phyloP scores from a whole-genome alignment of 2,329 filamentous ascomycete species.

The Aspergillus carbonarius region DNA sequence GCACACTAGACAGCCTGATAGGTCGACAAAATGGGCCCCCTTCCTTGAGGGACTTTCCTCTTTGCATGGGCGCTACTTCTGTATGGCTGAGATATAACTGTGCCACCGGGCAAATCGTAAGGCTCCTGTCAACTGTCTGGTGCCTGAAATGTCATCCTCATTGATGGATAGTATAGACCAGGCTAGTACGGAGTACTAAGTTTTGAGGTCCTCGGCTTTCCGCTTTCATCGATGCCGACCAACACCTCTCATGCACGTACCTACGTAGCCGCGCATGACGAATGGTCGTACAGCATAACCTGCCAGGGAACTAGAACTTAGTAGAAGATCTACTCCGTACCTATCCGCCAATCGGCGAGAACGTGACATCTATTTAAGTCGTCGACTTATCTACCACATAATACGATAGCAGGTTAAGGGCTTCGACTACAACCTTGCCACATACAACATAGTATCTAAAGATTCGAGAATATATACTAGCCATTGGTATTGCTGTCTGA shows the following conservation, averaged over 20 bases:
- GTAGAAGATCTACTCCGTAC: neutral
- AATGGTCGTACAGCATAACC: neutral
- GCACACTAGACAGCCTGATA: neutral
- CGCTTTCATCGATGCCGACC: slow-evolving; percentile 17
- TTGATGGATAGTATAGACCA: neutral
- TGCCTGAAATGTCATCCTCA: neutral
- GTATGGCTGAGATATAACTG: too few relatives aligned
- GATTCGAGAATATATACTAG: neutral
- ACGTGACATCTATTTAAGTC: neutral
- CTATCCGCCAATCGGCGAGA: neutral
- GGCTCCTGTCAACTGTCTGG: neutral
- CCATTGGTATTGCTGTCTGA: too few relatives aligned
- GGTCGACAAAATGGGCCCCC: neutral
- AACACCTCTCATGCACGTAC: neutral
- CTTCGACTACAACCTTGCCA: neutral
- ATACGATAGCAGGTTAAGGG: neutral
- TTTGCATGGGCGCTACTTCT: neutral
- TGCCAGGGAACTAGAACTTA: neutral
- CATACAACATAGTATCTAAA: neutral
- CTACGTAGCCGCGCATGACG: neutral
- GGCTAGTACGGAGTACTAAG: too few relatives aligned
- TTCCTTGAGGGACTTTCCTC: neutral
- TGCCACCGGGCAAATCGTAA: too few relatives aligned
- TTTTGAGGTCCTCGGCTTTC: slow-evolving; percentile 13
- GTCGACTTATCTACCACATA: neutral